phyloP scores from a whole-genome alignment of 495 filamentous ascomycete genomes.

The Penicillium fimorum region DNA sequence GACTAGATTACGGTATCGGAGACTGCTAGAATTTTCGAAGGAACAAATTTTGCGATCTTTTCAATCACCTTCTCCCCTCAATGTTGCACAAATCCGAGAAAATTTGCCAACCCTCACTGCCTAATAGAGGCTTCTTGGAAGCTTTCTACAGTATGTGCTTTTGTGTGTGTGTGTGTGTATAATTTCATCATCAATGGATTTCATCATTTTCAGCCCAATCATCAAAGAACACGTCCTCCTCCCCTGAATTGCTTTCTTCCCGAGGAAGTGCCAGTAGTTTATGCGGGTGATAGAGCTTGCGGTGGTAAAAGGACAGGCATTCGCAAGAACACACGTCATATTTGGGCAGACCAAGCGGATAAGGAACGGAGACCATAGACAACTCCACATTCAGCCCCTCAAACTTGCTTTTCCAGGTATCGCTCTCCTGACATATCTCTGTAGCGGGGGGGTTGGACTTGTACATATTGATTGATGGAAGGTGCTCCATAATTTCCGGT shows the following conservation, averaged over 20 bases:
- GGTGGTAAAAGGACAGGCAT: conserved; percentile 1
- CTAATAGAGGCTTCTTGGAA: too few relatives aligned
- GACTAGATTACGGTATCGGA: too few relatives aligned
- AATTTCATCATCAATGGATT: conserved; percentile 1
- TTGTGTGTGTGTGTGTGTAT: too few relatives aligned
- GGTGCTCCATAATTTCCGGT: neutral
- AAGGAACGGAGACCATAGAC: neutral
- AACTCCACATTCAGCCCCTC: neutral
- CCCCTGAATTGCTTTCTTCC: neutral
- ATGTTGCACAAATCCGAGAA: too few relatives aligned
- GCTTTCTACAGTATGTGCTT: too few relatives aligned
- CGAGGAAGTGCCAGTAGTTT: neutral
- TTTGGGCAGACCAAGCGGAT: neutral
- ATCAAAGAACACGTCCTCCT: neutral
- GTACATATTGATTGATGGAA: neutral
- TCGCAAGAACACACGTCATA: conserved; percentile 3
- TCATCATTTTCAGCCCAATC: conserved; percentile 7
- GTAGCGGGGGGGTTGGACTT: neutral
- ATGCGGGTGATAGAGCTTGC: neutral
- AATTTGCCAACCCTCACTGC: too few relatives aligned
- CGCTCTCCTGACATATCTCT: conserved; percentile 5
- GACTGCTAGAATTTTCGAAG: too few relatives aligned
- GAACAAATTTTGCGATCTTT: too few relatives aligned
- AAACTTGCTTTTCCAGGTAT: conserved; percentile 4
- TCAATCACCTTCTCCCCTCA: too few relatives aligned